These are phyloP conservation scores for Pseudogymnoascus sp. DNA, from an alignment of 2,329 filamentous ascomycete species.

Conservation along the genomic window DNA sequence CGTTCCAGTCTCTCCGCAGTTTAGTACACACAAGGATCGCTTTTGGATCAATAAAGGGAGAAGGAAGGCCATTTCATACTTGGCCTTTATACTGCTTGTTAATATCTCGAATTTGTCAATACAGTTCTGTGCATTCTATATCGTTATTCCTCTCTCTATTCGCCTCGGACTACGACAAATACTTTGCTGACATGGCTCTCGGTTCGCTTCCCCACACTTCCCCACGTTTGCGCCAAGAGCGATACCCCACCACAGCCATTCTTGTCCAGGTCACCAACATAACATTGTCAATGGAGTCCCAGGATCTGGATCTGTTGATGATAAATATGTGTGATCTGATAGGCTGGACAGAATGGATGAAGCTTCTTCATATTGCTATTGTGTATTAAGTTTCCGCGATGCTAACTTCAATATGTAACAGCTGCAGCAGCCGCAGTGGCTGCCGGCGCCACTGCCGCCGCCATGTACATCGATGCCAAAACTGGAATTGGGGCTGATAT, in stretches of 20 bases:
- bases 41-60: not conserved
- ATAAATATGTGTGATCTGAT: not conserved
- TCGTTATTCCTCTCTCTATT: not conserved
- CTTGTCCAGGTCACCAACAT: not conserved
- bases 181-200: not conserved
- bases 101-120: not conserved
- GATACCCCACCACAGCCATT: not conserved
- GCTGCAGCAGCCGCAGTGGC: constrained; percentile 23
- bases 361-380: not conserved
- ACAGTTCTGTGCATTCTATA: not conserved
- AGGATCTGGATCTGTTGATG: not conserved
- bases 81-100: not conserved
- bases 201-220: constrained; percentile 5
- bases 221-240: not conserved
- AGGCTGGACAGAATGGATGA: not conserved
- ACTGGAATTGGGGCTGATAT: constrained; percentile 60
- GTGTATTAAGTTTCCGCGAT: not conserved
- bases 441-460: constrained; percentile 37
- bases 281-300: not conserved
- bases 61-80: not conserved
- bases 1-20: not conserved
- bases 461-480: constrained; percentile 61
- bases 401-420: constrained; percentile 10
- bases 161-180: not conserved
- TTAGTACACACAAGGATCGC: not conserved